Conservation (phyloP, 805 yeast species). For the Lachancea lanzarotensis region DNA sequence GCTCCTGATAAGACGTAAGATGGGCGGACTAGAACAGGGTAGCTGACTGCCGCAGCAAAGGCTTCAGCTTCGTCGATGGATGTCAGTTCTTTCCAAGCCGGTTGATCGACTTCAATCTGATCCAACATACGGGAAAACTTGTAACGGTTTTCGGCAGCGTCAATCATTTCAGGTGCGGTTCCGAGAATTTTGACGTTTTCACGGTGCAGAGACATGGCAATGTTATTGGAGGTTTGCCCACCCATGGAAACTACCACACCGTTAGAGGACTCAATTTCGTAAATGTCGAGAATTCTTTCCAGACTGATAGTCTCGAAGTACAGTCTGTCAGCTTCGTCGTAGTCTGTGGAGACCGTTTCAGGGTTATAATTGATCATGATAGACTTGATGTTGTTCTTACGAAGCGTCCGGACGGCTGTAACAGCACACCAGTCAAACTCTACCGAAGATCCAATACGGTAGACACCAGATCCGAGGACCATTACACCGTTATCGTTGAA, state of each 20-base stretch:
- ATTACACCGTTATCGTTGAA: conserved; percentile 90
- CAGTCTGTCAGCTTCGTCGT: conserved; percentile 94
- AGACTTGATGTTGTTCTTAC: conserved; percentile 81
- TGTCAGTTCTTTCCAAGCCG: conserved; percentile 97
- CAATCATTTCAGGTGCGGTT: conserved; percentile 97
- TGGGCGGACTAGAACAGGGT: conserved; percentile 96
- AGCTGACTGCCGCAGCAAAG: conserved; percentile 84
- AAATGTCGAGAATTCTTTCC: conserved; percentile 91
- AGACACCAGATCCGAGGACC: conserved; percentile 97
- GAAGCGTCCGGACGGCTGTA: conserved; percentile 86
- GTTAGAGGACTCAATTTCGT: conserved; percentile 79
- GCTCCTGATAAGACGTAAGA: conserved; percentile 97
- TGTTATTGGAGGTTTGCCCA: conserved; percentile 97
- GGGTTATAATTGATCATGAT: conserved; percentile 98
- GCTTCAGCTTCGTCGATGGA: conserved; percentile 87
- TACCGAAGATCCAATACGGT: conserved; percentile 97
- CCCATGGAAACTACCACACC: conserved; percentile 98
- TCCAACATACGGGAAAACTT: conserved; percentile 97
- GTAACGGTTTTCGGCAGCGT: conserved; percentile 95
- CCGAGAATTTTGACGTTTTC: conserved; percentile 94
- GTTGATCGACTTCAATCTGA: conserved; percentile 94
- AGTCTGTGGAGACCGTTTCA: conserved; percentile 97
- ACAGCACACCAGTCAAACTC: conserved; percentile 99
- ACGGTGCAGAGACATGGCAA: conserved; percentile 86
- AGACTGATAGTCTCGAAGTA: conserved; percentile 93